These are phyloP conservation scores for Mastigamoeba balamuthi DNA, from an alignment of 78 protist species.

Conservation along the genomic window DNA sequence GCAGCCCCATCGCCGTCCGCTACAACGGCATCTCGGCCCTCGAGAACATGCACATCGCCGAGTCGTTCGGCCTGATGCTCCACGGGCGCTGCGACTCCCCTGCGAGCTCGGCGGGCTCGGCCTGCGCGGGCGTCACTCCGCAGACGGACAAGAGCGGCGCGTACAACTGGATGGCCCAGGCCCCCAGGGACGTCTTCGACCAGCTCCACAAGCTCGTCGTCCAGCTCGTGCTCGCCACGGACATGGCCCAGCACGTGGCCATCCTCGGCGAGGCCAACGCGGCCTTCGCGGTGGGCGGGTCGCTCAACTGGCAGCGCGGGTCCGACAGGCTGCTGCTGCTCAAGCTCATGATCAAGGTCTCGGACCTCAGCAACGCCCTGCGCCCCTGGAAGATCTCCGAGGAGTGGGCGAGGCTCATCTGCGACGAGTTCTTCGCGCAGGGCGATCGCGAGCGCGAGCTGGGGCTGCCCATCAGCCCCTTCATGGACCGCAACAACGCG, in stretches of 20 bases:
- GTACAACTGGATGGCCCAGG: no score
- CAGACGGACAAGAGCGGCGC: no score
- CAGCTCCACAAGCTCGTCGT: not conserved
- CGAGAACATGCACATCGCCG: not conserved
- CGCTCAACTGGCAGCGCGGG: no score
- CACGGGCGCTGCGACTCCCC: no score
- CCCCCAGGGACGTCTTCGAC: no score
- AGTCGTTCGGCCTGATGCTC: not conserved
- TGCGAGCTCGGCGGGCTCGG: not conserved
- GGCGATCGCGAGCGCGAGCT: conserved; percentile 33
- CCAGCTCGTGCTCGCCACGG: not conserved
- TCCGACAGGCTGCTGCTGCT: no score
- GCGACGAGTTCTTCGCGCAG: not conserved
- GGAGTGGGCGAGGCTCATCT: no score
- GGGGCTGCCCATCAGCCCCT: conserved; percentile 29
- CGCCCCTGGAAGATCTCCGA: no score
- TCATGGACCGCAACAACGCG: conserved; percentile 17
- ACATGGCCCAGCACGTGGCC: not conserved
- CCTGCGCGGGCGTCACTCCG: not conserved
- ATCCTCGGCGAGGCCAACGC: not conserved
- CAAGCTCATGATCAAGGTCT: no score
- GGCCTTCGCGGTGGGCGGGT: no score
- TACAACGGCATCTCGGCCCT: conserved; percentile 18
- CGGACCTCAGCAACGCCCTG: no score
- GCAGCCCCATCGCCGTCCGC: not conserved